These are phyloP conservation scores for Globisporangium apiculatum DNA, from an alignment of 352 stramenopile species.

Conservation along the genomic window DNA sequence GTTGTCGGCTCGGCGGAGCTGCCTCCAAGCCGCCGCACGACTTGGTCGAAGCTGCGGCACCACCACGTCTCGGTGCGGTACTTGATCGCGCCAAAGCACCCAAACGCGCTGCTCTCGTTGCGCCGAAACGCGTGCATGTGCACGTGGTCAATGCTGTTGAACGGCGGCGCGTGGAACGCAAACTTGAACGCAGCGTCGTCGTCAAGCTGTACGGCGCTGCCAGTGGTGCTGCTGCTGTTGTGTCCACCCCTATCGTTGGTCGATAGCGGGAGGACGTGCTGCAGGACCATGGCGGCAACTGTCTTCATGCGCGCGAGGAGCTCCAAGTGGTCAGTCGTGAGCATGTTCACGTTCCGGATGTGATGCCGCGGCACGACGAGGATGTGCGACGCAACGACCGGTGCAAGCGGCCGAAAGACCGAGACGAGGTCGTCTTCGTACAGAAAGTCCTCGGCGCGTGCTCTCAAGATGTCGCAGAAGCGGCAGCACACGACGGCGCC, in stretches of 20 bases:
- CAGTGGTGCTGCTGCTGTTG: neutral
- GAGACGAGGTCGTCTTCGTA: conserved; percentile 75
- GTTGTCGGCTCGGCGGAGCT: neutral
- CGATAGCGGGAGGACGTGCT: conserved; percentile 4
- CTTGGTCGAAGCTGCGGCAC: conserved; percentile 75
- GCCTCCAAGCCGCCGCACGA: conserved; percentile 38
- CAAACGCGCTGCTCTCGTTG: conserved; percentile 43
- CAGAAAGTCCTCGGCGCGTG: conserved; percentile 56
- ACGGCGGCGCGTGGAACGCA: conserved; percentile 78
- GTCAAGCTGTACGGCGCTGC: conserved; percentile 13
- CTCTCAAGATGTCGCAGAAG: conserved; percentile 79
- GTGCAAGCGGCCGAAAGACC: conserved; percentile 68
- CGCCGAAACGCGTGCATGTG: conserved; percentile 85
- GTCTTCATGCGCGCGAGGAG: conserved; percentile 67
- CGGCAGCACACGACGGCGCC: conserved; percentile 63
- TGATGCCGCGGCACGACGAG: conserved; percentile 77
- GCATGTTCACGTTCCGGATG: conserved; percentile 82
- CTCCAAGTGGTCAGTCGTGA: conserved; percentile 45
- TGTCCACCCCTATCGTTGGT: conserved; percentile 3
- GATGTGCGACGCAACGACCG: conserved; percentile 67
- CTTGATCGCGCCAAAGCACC: conserved; percentile 71
- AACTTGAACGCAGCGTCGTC: conserved; percentile 47
- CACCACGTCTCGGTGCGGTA: conserved; percentile 84
- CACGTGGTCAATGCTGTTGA: conserved; percentile 88
- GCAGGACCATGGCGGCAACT: conserved; percentile 49